A percentile compares a stretch with the other conserved stretches of the same genome.
Conservation (phyloP, 2,329 filamentous ascomycete genomes). For the Botrytis elliptica region DNA sequence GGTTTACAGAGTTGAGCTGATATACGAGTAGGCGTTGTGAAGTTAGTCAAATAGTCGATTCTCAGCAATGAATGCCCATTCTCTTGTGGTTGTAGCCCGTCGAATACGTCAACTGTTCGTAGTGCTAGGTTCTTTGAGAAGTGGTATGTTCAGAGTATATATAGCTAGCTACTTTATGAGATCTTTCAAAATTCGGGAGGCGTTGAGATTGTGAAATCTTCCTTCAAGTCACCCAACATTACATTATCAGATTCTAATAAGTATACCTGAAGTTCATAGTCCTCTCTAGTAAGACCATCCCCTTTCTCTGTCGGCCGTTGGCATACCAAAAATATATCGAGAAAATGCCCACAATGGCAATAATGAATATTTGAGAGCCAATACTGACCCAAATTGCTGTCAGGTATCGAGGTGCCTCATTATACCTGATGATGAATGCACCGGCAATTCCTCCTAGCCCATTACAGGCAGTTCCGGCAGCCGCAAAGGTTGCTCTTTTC, state of each 20-base stretch:
- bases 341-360: constrained; percentile 52
- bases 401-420: constrained; percentile 60
- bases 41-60: no score
- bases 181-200: background rate
- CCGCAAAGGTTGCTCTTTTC: constrained; percentile 80
- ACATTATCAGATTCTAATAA: constrained; percentile 27
- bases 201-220: background rate
- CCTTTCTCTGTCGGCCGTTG: constrained; percentile 50
- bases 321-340: constrained; percentile 52
- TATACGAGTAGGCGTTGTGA: background rate
- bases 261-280: constrained; percentile 36
- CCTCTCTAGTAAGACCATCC: constrained; percentile 50
- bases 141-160: background rate
- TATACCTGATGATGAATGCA: constrained; percentile 61
- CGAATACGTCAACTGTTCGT: background rate
- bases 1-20: background rate
- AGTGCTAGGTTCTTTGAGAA: background rate
- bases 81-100: background rate
- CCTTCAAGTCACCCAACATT: no score
- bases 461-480: constrained; percentile 73
- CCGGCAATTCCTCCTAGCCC: constrained; percentile 79
- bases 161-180: background rate
- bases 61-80: background rate
- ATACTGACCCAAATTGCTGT: constrained; percentile 69
- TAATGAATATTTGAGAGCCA: constrained; percentile 60